A percentile compares a stretch with the other conserved stretches of the same genome.
phyloP scores from a whole-genome alignment of 352 stramenopile genomes.

The Globisporangium radiosum region DNA sequence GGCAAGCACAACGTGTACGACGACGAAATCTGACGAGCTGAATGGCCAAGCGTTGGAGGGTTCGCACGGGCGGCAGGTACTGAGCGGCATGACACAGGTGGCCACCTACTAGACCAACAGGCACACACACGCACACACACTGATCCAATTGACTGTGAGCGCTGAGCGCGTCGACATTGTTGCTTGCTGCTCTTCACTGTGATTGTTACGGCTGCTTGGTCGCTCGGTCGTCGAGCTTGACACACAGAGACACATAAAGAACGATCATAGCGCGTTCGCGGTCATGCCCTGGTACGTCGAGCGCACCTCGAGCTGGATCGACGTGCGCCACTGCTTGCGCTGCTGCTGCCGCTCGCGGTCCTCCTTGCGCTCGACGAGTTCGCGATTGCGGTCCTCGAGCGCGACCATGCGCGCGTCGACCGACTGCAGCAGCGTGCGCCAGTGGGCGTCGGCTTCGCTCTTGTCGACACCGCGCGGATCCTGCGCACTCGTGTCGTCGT shows the following conservation, averaged over 20 bases:
- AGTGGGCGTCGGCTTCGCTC: not conserved
- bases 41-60: no score
- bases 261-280: not conserved
- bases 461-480: not conserved
- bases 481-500: not conserved
- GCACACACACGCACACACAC: no score
- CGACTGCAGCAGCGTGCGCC: constrained; percentile 21
- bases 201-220: no score
- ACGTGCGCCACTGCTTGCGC: constrained; percentile 17
- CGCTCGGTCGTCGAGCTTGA: no score
- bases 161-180: no score
- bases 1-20: constrained; percentile 73
- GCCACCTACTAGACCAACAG: no score
- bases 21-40: constrained; percentile 51
- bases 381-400: constrained; percentile 34
- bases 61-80: no score
- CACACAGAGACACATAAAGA: no score
- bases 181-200: no score
- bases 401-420: constrained; percentile 32
- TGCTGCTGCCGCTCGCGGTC: constrained; percentile 29
- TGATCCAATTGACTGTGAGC: no score
- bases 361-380: constrained; percentile 47
- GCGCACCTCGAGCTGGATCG: constrained; percentile 15
- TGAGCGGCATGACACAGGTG: no score
- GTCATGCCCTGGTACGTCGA: constrained; percentile 5